A percentile compares a stretch with the other conserved stretches of the same genome.
Conservation (phyloP, 2,329 filamentous ascomycete genomes). For the Sporothrix pallida region DNA sequence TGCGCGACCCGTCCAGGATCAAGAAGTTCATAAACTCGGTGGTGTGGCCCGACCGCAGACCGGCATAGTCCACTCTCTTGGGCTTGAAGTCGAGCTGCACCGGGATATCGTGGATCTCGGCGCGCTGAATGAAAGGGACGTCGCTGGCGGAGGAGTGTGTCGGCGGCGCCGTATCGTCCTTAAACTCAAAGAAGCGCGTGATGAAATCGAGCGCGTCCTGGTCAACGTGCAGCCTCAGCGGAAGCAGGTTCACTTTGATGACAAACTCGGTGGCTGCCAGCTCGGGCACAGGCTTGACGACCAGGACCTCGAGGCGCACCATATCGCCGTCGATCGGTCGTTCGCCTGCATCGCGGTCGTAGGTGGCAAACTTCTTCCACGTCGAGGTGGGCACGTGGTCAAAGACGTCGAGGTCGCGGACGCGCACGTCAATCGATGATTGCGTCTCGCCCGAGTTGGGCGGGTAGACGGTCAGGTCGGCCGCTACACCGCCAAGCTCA, state of each 20-base stretch:
- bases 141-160: conserved; percentile 68
- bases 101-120: conserved; percentile 82
- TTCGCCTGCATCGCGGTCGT: conserved; percentile 84
- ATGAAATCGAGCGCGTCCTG: conserved; percentile 98
- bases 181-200: conserved; percentile 97
- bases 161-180: conserved; percentile 68
- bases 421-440: conserved; percentile 82
- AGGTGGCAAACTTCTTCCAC: conserved; percentile 98
- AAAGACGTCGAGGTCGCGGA: conserved; percentile 85
- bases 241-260: conserved; percentile 77
- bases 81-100: conserved; percentile 95
- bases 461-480: conserved; percentile 82
- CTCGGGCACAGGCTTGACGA: conserved; percentile 82
- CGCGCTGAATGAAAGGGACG: conserved; percentile 84
- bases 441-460: conserved; percentile 79
- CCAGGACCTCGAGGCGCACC: conserved; percentile 87
- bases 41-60: conserved; percentile 88
- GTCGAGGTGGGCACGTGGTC: conserved; percentile 95
- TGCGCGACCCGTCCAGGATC: conserved; percentile 84
- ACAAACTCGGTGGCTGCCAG: conserved; percentile 90
- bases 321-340: conserved; percentile 86
- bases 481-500: conserved; percentile 81
- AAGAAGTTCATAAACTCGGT: conserved; percentile 99
- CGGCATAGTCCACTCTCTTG: conserved; percentile 95
- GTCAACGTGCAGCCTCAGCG: conserved; percentile 89